Percentiles rank a stretch among this genome's conserved stretches.
phyloP scores from a whole-genome alignment of 225 moss, liverwort and hornwort species.

The Thuidium tamariscinum region DNA sequence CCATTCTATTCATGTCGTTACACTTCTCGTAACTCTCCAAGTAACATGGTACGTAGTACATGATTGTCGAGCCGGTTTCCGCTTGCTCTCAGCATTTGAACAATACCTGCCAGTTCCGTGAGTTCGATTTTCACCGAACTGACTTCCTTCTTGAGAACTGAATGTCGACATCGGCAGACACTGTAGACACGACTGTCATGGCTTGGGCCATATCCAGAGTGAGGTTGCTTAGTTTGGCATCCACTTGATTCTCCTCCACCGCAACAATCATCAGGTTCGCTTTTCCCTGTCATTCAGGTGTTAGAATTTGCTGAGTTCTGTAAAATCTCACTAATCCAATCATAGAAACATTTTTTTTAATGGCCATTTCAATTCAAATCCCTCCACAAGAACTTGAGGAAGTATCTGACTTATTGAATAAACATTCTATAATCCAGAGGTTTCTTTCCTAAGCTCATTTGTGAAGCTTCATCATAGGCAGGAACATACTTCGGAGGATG shows the following conservation, averaged over 20 bases:
- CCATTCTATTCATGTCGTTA: not conserved
- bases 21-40: not conserved
- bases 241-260: conserved; percentile 2
- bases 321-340: not conserved
- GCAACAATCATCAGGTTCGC: conserved; percentile 6
- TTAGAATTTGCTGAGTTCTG: not conserved
- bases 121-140: not conserved
- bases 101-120: not conserved
- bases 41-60: not conserved
- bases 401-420: not conserved
- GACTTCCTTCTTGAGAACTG: conserved; percentile 2
- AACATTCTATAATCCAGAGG: not conserved
- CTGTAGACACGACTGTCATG: not conserved
- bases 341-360: not conserved
- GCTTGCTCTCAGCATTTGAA: conserved; percentile 6
- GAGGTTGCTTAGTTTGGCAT: conserved; percentile 9
- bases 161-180: not conserved
- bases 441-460: not conserved
- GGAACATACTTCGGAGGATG: not conserved
- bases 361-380: not conserved
- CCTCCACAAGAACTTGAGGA: not conserved
- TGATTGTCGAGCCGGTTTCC: not conserved
- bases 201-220: conserved; percentile 16
- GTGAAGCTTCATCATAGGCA: not conserved
- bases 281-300: not conserved